phyloP scores from a whole-genome alignment of 352 stramenopile species.

The Hyaloperonospora arabidopsidis region DNA sequence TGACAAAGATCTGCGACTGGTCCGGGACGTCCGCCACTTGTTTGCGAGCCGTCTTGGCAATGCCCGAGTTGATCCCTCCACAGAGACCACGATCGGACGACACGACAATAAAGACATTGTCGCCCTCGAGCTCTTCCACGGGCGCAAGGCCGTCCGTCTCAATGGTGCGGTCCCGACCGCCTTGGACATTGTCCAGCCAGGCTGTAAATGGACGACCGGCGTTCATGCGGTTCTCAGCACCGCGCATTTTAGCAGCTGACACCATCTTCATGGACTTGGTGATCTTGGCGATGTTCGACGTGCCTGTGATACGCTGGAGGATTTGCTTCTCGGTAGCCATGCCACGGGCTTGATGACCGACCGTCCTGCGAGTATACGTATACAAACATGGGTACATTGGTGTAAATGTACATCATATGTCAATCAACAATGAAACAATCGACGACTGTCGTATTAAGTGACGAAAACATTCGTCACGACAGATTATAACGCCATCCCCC shows the following conservation, averaged over 20 bases:
- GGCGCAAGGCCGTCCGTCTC: conserved; percentile 85
- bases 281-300: conserved; percentile 99
- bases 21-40: conserved; percentile 65
- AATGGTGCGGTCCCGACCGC: conserved; percentile 63
- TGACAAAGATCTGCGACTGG: conserved; percentile 87
- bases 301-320: conserved; percentile 95
- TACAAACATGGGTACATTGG: too few relatives aligned
- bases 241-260: conserved; percentile 97
- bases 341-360: conserved; percentile 79
- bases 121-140: conserved; percentile 70
- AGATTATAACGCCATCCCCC: too few relatives aligned
- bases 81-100: conserved; percentile 98
- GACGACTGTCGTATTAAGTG: too few relatives aligned
- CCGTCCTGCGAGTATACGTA: conserved; percentile 31
- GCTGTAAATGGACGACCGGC: conserved; percentile 76
- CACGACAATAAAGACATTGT: conserved; percentile 92
- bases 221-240: conserved; percentile 89
- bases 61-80: conserved; percentile 96
- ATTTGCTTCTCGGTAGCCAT: conserved; percentile 99
- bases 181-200: conserved; percentile 78
- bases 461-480: too few relatives aligned
- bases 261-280: conserved; percentile 99
- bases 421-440: too few relatives aligned
- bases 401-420: too few relatives aligned
- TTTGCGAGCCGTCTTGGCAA: conserved; percentile 86